Percentiles rank a stretch among this genome's conserved stretches.
Evolutionary conservation across 1,139 yeast species (phyloP).

Genomic region (Saccharomyces hybrid): DNA sequence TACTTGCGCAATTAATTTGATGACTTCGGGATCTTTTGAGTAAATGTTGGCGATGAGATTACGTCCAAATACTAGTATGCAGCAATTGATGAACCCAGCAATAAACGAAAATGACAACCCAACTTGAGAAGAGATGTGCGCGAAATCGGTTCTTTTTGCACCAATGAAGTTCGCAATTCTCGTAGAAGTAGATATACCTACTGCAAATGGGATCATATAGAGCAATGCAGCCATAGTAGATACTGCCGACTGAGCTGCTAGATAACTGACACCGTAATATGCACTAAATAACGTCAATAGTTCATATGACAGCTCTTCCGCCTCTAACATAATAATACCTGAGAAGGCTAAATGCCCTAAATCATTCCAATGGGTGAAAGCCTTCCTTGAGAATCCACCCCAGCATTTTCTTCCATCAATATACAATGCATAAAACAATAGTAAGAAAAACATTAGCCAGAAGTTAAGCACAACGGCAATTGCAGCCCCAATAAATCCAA

Average conservation of each 20-base stretch:
- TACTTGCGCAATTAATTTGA: constrained; percentile 41
- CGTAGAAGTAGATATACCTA: constrained; percentile 79
- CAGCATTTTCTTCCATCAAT: constrained; percentile 68
- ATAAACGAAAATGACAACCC: constrained; percentile 53
- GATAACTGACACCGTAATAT: constrained; percentile 68
- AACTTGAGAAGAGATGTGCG: constrained; percentile 56
- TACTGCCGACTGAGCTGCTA: constrained; percentile 86
- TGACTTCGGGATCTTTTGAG: constrained; percentile 62
- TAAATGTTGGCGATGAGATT: constrained; percentile 55
- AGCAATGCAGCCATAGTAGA: constrained; percentile 73
- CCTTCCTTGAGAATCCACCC: constrained; percentile 49
- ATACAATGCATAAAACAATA: constrained; percentile 46
- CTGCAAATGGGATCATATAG: constrained; percentile 84
- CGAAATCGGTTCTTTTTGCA: constrained; percentile 56
- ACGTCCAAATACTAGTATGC: constrained; percentile 45
- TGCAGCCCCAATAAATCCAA: constrained; percentile 68
- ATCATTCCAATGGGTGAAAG: constrained; percentile 54
- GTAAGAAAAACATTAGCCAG: constrained; percentile 55
- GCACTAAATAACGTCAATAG: constrained; percentile 66
- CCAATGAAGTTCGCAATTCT: constrained; percentile 86
- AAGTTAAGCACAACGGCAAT: constrained; percentile 62
- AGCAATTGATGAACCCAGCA: constrained; percentile 52
- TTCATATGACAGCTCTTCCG: constrained; percentile 69
- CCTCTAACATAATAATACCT: constrained; percentile 65
- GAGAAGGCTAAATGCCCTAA: constrained; percentile 57